phyloP scores from a whole-genome alignment of 345 rosid species.

The Barbarea vulgaris region DNA sequence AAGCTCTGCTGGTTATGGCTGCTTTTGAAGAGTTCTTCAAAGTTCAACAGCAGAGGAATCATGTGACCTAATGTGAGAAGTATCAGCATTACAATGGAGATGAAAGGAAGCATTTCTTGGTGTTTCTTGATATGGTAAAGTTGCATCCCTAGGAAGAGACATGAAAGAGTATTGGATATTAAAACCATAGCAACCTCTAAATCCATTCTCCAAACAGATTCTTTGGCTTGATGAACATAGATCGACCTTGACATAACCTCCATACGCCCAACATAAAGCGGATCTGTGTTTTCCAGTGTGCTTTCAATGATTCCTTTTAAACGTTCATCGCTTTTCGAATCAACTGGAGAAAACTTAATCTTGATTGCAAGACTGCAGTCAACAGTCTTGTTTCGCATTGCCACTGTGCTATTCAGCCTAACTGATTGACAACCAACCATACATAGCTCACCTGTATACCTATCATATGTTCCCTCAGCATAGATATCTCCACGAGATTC shows the following conservation, averaged over 20 bases:
- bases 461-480: constrained; percentile 79
- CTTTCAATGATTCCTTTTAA: constrained; percentile 75
- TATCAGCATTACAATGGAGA: constrained; percentile 64
- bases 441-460: constrained; percentile 66
- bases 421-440: constrained; percentile 78
- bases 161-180: constrained; percentile 70
- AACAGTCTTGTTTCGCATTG: constrained; percentile 36
- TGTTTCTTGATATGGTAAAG: constrained; percentile 75
- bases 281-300: constrained; percentile 58
- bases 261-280: constrained; percentile 62
- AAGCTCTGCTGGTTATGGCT: constrained; percentile 52
- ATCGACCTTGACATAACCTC: constrained; percentile 62
- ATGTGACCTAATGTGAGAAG: constrained; percentile 74
- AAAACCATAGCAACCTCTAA: constrained; percentile 79
- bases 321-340: constrained; percentile 49
- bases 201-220: constrained; percentile 90
- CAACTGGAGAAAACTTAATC: constrained; percentile 60
- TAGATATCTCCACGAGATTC: constrained; percentile 51
- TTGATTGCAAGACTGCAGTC: constrained; percentile 68
- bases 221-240: constrained; percentile 58
- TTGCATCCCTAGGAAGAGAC: constrained; percentile 71
- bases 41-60: constrained; percentile 78
- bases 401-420: constrained; percentile 26
- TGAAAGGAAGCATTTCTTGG: constrained; percentile 67
- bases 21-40: constrained; percentile 65